Percentiles rank a stretch among this genome's conserved stretches.
Conservation (phyloP, 73 alveolate genomes). For the Tetrahymena elliotti region DNA sequence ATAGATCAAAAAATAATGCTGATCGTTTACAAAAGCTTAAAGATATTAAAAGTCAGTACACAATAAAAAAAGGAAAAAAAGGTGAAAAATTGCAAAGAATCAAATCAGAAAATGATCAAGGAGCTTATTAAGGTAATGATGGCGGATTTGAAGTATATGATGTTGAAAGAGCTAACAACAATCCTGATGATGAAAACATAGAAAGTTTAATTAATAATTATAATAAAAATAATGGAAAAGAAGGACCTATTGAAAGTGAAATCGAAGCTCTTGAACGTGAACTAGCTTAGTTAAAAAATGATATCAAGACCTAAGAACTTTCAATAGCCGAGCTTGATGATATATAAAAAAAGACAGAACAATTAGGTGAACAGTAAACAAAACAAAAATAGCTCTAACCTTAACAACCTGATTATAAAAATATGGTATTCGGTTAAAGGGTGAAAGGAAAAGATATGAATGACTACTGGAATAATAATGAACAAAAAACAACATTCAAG, state of each 20-base stretch:
- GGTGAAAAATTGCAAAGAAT: not conserved
- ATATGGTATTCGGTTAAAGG: not conserved
- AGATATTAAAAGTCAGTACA: not conserved
- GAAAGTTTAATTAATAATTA: not conserved
- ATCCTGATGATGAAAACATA: not conserved
- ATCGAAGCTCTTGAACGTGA: not conserved
- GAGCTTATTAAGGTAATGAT: not conserved
- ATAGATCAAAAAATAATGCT: not conserved
- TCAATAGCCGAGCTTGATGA: not conserved
- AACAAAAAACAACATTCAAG: not conserved
- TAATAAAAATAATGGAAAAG: not conserved
- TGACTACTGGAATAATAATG: not conserved
- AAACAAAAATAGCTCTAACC: not conserved
- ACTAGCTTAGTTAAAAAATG: not conserved
- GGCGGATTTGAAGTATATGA: not conserved
- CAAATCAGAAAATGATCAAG: not conserved
- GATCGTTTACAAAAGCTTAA: not conserved
- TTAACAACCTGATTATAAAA: not conserved
- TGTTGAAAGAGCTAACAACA: not conserved
- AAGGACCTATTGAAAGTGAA: not conserved
- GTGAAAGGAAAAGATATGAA: not conserved
- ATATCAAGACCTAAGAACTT: not conserved
- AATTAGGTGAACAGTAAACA: not conserved
- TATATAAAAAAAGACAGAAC: not conserved
- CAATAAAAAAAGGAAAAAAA: not conserved